These are phyloP conservation scores for Plasmodium vivax DNA, from an alignment of 169 alveolate genomes.

Conservation along the genomic window DNA sequence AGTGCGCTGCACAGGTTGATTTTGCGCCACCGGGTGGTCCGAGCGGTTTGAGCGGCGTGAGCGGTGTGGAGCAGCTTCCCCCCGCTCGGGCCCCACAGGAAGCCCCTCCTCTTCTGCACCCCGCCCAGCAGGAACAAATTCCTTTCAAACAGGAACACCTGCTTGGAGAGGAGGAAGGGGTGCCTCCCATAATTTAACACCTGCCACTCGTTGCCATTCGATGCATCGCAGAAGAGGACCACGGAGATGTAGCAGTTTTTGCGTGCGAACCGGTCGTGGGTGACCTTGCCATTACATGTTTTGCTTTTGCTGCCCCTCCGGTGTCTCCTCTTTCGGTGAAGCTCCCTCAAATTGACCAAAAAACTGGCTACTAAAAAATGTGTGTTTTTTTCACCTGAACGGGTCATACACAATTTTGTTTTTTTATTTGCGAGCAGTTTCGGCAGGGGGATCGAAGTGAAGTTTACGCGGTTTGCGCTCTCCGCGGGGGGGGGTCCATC, in stretches of 20 bases:
- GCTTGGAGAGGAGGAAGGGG: constrained; percentile 20
- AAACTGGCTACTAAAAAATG: constrained; percentile 52
- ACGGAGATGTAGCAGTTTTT: constrained; percentile 27
- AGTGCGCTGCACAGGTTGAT: constrained; percentile 1
- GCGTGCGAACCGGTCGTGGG: not conserved
- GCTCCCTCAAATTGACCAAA: not conserved
- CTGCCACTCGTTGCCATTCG: constrained; percentile 29
- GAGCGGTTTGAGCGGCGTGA: not conserved
- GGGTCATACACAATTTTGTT: constrained; percentile 34
- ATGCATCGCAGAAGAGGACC: constrained; percentile 12
- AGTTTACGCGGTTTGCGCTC: not conserved
- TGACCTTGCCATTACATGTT: not conserved
- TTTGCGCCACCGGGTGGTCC: not conserved
- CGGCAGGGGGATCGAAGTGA: constrained; percentile 32
- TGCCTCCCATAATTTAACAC: constrained; percentile 17
- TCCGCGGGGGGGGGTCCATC: not conserved
- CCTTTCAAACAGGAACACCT: constrained; percentile 38
- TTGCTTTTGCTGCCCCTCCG: not conserved
- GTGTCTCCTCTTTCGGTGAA: not conserved
- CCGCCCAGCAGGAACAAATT: constrained; percentile 6
- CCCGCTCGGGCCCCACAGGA: not conserved
- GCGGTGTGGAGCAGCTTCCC: not conserved
- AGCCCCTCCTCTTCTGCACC: not conserved
- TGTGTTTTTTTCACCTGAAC: constrained; percentile 53
- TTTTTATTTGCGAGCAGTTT: constrained; percentile 37